Evolutionary conservation across 1,284 basidiomycete genomes (phyloP), one percentile per base, ranked within the genome.

Genomic region (Leccinum ponderosum): DNA sequence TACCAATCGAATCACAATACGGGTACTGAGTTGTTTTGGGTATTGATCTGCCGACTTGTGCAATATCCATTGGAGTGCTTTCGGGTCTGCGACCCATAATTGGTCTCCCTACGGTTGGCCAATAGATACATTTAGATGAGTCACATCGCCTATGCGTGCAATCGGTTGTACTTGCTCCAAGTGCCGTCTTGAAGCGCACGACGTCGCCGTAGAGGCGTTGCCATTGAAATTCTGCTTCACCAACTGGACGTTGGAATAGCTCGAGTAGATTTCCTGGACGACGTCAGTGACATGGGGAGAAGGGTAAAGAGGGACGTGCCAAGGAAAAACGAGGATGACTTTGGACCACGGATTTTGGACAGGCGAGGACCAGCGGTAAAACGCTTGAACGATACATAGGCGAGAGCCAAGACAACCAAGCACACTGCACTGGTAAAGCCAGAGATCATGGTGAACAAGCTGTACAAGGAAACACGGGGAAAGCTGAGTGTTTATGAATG

Each of bases 1-100:
- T 1, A 75, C 12, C 51, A 78, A 57, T 2, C 66, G 64, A 6
- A 74, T 67, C 4, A 78, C 37, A 1, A 69, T 65, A 4, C 74
- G 72, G n/a, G 73, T 68, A 25, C 74, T 71, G 5, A 62, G 69
- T 53, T 68, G 72, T 62, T 80, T 81, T 7, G 72, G 73, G 60
- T 75, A 82, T 50, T 65, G 68, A 64, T 81, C 78, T 0, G 74
- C 75, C 0, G 76, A 76, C 1, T 74, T 77, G 37, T 75, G 72
- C 55, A 77, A 73, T 33, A 81, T 77, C 63, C 77, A 72, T 57
- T 79, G 78, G 7, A 80, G 64, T 3, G 77, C 78, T 62, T 80
- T 79, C 15, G 80, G 76, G 59, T 83, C 80, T 0, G 71, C 53
- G n/a, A 76, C 57, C 44, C 73, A 54, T 35, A 75, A 68, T 8